Conservation (phyloP, 139 green algal genomes). For the Tetraselmis chui region DNA sequence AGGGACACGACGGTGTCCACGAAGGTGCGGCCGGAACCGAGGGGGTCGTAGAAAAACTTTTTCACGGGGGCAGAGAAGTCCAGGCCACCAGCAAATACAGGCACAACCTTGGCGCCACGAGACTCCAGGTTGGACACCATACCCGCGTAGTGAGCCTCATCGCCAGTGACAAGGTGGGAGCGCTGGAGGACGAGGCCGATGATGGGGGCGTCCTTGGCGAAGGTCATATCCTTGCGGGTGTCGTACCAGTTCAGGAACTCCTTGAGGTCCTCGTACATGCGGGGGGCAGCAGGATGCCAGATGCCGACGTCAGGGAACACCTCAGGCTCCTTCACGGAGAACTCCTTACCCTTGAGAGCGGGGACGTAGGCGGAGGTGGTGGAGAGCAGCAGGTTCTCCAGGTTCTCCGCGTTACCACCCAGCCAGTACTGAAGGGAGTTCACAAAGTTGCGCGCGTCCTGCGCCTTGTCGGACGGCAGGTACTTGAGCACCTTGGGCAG, state of each 20-base stretch:
- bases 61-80: conserved; percentile 94
- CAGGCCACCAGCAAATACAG: conserved; percentile 96
- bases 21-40: conserved; percentile 62
- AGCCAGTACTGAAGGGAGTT: conserved; percentile 98
- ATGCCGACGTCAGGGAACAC: conserved; percentile 94
- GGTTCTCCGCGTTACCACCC: conserved; percentile 91
- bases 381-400: conserved; percentile 96
- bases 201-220: conserved; percentile 77
- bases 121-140: conserved; percentile 91
- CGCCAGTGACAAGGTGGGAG: conserved; percentile 95
- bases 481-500: conserved; percentile 90
- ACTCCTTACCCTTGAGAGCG: conserved; percentile 64
- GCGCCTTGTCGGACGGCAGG: conserved; percentile 83
- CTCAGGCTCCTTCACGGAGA: conserved; percentile 67
- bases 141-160: conserved; percentile 90
- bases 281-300: conserved; percentile 87
- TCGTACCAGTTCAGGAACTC: conserved; percentile 99
- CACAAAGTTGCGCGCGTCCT: conserved; percentile 76
- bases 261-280: conserved; percentile 95
- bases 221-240: conserved; percentile 83
- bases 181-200: conserved; percentile 95
- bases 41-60: conserved; percentile 97
- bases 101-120: conserved; percentile 82
- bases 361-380: conserved; percentile 80
- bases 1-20: conserved; percentile 90